Conservation (phyloP, 345 rosid genomes). For the Nasturtium officinale region DNA sequence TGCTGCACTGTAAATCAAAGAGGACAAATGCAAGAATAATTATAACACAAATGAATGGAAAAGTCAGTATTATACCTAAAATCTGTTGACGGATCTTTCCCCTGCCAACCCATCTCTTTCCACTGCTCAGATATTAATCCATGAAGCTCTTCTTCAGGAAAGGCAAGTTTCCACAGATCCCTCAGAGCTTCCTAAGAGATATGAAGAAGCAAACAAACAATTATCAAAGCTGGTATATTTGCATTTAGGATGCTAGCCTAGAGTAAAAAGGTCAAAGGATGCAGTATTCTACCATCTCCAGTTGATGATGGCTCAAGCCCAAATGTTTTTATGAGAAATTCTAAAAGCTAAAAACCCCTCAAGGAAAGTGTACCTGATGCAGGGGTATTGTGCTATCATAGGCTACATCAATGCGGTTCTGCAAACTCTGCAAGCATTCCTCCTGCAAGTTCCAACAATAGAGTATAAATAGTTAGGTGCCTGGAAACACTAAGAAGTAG, state of each 20-base stretch:
- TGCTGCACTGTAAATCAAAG: constrained; percentile 35
- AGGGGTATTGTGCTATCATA: constrained; percentile 78
- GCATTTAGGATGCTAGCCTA: constrained; percentile 6
- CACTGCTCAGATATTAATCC: constrained; percentile 96
- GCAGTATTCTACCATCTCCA: constrained; percentile 13
- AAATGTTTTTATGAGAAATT: not conserved
- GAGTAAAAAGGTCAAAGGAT: not conserved
- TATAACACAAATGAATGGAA: constrained; percentile 1
- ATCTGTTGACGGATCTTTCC: constrained; percentile 99
- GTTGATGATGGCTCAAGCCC: constrained; percentile 10
- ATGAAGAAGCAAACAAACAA: constrained; percentile 5
- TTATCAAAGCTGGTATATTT: not conserved
- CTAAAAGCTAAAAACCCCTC: not conserved
- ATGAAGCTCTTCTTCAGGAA: constrained; percentile 87
- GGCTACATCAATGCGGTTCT: constrained; percentile 80
- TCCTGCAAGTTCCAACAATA: constrained; percentile 55
- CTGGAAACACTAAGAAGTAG: not conserved
- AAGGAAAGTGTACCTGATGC: constrained; percentile 63
- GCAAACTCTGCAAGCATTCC: constrained; percentile 87
- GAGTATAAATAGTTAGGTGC: constrained; percentile 2
- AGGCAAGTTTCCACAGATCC: constrained; percentile 86
- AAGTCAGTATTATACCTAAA: constrained; percentile 62
- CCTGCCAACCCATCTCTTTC: constrained; percentile 99
- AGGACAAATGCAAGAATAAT: constrained; percentile 3
- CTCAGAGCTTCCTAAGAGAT: constrained; percentile 74